A percentile compares a stretch with the other conserved stretches of the same genome.
Evolutionary conservation across 805 yeast species (phyloP).

Genomic region (Ogataea ramenticola): DNA sequence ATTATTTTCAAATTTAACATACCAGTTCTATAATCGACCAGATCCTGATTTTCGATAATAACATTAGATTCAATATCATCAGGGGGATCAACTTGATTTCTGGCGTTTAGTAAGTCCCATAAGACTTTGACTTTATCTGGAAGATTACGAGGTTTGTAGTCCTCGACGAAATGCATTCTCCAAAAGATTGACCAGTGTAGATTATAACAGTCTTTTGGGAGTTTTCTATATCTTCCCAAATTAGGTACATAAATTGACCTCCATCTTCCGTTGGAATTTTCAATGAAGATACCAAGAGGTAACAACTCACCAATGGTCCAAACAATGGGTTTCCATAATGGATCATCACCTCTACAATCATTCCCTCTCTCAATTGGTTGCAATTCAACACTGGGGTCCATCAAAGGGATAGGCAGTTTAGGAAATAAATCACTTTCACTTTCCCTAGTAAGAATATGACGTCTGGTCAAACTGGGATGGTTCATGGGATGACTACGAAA

Average conservation of each 20-base stretch:
- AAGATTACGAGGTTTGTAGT: slow-evolving; percentile 38
- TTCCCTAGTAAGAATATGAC: not conserved
- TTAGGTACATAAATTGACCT: slow-evolving; percentile 44
- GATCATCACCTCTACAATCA: slow-evolving; percentile 33
- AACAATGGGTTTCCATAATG: slow-evolving; percentile 20
- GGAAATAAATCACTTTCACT: slow-evolving; percentile 7
- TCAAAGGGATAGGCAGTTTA: slow-evolving; percentile 5
- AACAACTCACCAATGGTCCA: slow-evolving; percentile 63
- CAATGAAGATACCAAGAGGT: slow-evolving; percentile 50
- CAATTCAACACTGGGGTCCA: not conserved
- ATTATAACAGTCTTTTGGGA: slow-evolving; percentile 35
- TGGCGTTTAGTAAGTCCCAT: not conserved
- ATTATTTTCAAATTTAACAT: slow-evolving; percentile 8
- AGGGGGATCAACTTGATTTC: not conserved
- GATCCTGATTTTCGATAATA: slow-evolving; percentile 11
- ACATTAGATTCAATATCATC: slow-evolving; percentile 3
- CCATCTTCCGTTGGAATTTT: slow-evolving; percentile 44
- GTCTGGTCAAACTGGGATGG: slow-evolving; percentile 3
- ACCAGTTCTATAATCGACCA: slow-evolving; percentile 15
- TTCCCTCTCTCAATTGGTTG: slow-evolving; percentile 11
- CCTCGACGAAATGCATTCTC: slow-evolving; percentile 39
- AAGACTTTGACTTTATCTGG: slow-evolving; percentile 26
- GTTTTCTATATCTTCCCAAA: slow-evolving; percentile 42
- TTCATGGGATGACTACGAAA: slow-evolving; percentile 9
- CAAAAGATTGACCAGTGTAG: slow-evolving; percentile 63